Base-by-base conservation (phyloP, 176 grass and related monocot genomes). In the Juncus effusus region DNA sequence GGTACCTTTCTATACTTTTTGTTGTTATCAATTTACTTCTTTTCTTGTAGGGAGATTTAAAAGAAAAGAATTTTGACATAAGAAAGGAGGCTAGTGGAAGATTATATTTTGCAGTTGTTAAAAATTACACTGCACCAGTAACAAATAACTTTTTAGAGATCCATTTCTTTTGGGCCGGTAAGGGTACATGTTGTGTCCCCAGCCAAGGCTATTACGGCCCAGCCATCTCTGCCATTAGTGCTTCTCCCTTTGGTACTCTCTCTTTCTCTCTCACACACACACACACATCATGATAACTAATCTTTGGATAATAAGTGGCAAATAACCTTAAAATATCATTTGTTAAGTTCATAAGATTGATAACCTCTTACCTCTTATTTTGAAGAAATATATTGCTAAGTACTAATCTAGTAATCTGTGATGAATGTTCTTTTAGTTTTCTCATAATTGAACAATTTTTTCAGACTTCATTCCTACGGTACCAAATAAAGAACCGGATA, bases 71-170 rank as follows among this genome's bases (percentile, higher is more conserved):
- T 40, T 90, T 96, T n/a, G 78, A 96, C 64, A 90, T 96, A 83
- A 96, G 81, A 84, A 87, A 90, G 76, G 60, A 59, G 3, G 91
- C 87, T 47, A 84, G 81, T 60, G 84, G 78, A 42, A 96, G 63
- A 75, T 96, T 86, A 53, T 83, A 67, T 5, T 60, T 19, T 56
- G 84, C 70, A 19, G 87, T 87, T 63, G 63, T 64, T 60, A 90
- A 76, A 77, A 63, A 75, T 19, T 96, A 75, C 56, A 50, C 36
- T 54, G 76, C 65, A 82, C 77, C 78, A 63, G 91, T 96, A 14
- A 87, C 67, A 15, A 87, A 87, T 56, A 95, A 95, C 47, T 90
- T 95, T 56, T 79, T 95, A 14, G 90, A 95, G 66, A 82, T 95
- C 74, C 90, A 95, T 84, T 88, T 95, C 60, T 95, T 28, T 28